Percentiles rank a stretch among this genome's conserved stretches.
Conservation (phyloP, 2,329 filamentous ascomycete genomes). For the Hypoxylon sp. region DNA sequence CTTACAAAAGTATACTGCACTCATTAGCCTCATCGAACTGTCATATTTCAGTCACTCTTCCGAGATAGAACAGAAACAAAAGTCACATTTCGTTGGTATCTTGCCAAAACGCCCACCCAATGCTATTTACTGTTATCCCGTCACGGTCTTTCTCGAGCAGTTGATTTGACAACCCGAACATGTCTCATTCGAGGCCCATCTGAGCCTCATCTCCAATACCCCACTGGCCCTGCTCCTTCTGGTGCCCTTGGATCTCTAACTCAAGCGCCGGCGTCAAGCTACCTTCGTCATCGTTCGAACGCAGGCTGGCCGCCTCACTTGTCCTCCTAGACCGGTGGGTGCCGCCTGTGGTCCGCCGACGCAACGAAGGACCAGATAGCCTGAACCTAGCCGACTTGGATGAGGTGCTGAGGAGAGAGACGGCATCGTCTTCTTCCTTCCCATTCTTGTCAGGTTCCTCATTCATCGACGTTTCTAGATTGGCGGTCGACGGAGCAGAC, state of each 20-base stretch:
- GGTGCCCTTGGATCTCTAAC: slow-evolving; percentile 65
- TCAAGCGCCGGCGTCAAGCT: slow-evolving; percentile 55
- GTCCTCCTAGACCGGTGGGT: slow-evolving; percentile 56
- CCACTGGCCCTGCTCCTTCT: slow-evolving; percentile 73
- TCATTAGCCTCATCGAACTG: not conserved
- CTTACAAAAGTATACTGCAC: not conserved
- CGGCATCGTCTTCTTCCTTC: slow-evolving; percentile 48
- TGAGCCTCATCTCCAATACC: slow-evolving; percentile 85
- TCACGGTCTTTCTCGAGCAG: slow-evolving; percentile 14
- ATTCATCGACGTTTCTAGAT: slow-evolving; percentile 31
- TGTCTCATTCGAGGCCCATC: slow-evolving; percentile 79
- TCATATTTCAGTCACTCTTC: not conserved
- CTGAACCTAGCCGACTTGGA: slow-evolving; percentile 49
- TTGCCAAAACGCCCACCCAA: slow-evolving; percentile 43
- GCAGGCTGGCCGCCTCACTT: slow-evolving; percentile 57
- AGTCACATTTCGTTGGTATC: slow-evolving; percentile 44
- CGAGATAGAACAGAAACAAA: slow-evolving; percentile 21
- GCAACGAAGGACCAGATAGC: slow-evolving; percentile 42
- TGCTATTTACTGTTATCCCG: slow-evolving; percentile 35
- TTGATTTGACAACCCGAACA: not conserved
- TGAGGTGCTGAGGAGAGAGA: slow-evolving; percentile 50
- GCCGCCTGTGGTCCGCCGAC: slow-evolving; percentile 45
- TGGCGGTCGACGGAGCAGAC: slow-evolving; percentile 28
- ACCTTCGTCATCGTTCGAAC: slow-evolving; percentile 54
- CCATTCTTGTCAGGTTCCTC: slow-evolving; percentile 27